These are phyloP conservation scores for Sophora flavescens DNA, from an alignment of 306 rosid genomes.

Conservation along the genomic window DNA sequence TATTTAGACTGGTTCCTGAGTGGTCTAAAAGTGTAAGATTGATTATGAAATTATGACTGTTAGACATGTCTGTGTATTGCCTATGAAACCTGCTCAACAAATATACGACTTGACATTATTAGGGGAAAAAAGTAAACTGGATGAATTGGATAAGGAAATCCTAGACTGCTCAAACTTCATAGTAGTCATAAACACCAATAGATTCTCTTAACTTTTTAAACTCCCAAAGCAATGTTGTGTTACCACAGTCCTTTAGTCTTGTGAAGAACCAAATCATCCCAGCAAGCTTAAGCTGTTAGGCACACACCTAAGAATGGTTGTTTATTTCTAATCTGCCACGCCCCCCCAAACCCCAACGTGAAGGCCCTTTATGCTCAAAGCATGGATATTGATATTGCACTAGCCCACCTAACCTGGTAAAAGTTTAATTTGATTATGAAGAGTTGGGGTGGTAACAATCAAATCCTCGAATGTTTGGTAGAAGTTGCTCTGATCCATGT, in stretches of 20 bases:
- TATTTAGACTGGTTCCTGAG: constrained; percentile 77
- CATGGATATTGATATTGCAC: constrained; percentile 3
- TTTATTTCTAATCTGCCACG: constrained; percentile 27
- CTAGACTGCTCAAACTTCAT: constrained; percentile 1
- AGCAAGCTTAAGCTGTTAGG: constrained; percentile 20
- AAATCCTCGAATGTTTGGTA: neutral
- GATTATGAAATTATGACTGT: constrained; percentile 26
- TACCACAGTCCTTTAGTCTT: constrained; percentile 31
- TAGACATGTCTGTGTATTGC: constrained; percentile 23
- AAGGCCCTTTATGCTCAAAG: constrained; percentile 24
- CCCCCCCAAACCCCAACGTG: too few relatives aligned
- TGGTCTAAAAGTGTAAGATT: constrained; percentile 95
- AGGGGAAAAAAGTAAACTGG: neutral
- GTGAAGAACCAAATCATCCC: constrained; percentile 34
- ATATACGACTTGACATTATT: constrained; percentile 4
- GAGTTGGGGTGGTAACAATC: constrained; percentile 7
- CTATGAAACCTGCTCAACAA: constrained; percentile 22
- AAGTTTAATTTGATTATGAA: constrained; percentile 32
- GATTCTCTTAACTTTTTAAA: constrained; percentile 25
- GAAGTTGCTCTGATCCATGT: constrained; percentile 36
- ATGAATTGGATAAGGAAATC: constrained; percentile 13
- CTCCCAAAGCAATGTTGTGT: constrained; percentile 20
- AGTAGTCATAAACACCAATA: constrained; percentile 20
- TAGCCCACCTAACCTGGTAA: constrained; percentile 22
- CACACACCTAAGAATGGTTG: constrained; percentile 3